These are phyloP conservation scores for Magnolia sinica DNA, from an alignment of 164 flowering plant species.

Conservation along the genomic window DNA sequence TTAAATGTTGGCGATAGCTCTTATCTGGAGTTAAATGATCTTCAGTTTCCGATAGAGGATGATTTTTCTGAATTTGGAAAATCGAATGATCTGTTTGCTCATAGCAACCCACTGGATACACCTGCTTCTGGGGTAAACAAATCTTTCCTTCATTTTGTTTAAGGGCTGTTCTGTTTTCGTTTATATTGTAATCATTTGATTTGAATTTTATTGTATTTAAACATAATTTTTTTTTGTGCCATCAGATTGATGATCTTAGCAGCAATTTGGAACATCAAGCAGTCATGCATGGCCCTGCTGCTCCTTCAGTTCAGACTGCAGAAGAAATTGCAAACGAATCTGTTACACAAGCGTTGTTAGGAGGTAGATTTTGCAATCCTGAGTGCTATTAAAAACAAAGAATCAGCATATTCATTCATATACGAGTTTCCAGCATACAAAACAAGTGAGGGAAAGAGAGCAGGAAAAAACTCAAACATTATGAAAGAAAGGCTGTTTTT, in stretches of 20 bases:
- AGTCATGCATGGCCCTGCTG: not conserved
- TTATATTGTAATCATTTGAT: not conserved
- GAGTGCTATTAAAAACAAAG: not conserved
- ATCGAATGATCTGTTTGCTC: not conserved
- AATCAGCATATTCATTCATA: not conserved
- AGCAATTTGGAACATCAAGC: not conserved
- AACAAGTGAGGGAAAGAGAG: not conserved
- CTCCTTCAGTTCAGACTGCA: not conserved
- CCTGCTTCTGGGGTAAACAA: not conserved
- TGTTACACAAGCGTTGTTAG: not conserved
- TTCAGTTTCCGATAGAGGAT: not conserved
- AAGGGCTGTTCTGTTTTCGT: not conserved
- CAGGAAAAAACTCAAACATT: not conserved
- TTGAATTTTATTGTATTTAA: not conserved
- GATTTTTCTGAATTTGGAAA: not conserved
- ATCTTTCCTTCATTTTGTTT: not conserved
- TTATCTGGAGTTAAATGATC: slow-evolving; percentile 4
- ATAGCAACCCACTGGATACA: not conserved
- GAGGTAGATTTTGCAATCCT: slow-evolving; percentile 1
- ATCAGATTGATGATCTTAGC: not conserved
- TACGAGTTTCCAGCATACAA: not conserved
- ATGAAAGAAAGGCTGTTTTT: not conserved
- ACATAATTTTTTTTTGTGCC: not conserved
- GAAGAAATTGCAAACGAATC: not conserved
- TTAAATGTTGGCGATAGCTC: not conserved